These are phyloP conservation scores for Gynandropsis gynandra DNA, from an alignment of 345 rosid genomes.

Conservation along the genomic window DNA sequence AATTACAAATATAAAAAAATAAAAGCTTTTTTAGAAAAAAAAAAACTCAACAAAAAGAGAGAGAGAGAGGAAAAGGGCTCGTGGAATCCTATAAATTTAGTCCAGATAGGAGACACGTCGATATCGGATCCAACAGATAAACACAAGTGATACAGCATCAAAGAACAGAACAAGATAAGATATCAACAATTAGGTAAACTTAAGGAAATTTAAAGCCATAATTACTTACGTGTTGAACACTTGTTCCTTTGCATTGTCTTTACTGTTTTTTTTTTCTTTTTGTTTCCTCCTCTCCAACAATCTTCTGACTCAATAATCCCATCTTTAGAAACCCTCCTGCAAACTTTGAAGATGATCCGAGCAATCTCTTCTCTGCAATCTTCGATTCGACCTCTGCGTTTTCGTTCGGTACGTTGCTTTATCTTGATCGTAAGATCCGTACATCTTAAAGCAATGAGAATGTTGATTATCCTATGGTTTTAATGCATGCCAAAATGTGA, in stretches of 20 bases:
- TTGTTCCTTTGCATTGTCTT: constrained; percentile 11
- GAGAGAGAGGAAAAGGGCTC: no score
- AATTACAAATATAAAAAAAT: no score
- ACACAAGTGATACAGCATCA: no score
- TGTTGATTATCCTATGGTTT: constrained; percentile 1
- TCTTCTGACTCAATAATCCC: constrained; percentile 14
- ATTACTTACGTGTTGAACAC: constrained; percentile 20
- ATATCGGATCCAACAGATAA: no score
- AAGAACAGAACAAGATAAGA: no score
- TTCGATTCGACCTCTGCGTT: constrained; percentile 20
- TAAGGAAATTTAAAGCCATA: constrained; percentile 11
- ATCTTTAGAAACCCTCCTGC: constrained; percentile 14
- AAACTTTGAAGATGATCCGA: constrained; percentile 23
- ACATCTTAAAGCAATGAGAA: neutral
- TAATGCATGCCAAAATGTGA: neutral
- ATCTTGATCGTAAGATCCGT: neutral
- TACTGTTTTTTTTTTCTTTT: constrained; percentile 12
- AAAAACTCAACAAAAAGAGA: no score
- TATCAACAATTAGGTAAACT: neutral
- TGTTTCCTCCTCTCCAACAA: neutral
- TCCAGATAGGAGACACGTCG: no score
- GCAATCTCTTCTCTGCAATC: constrained; percentile 20
- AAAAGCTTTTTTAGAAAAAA: no score
- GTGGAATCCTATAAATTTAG: no score
- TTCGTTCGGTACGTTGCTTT: constrained; percentile 21